Evolutionary conservation across 2,329 filamentous ascomycete species (phyloP).

Genomic region (Fusarium nurragi): DNA sequence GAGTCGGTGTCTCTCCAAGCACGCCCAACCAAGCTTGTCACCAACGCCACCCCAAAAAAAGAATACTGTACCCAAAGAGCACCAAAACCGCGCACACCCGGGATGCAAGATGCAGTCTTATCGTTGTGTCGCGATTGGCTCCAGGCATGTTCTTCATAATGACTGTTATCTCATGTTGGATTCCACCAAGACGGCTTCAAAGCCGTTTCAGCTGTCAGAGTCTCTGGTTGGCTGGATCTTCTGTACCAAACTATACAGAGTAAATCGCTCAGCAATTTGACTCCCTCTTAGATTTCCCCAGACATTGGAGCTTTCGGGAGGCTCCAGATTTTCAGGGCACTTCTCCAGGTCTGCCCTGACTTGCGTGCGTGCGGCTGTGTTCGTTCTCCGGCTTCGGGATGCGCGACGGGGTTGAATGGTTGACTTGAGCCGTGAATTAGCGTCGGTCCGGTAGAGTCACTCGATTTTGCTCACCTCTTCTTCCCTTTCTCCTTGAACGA

Average conservation of each 20-base stretch:
- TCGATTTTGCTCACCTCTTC: constrained; percentile 5
- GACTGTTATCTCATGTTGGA: constrained; percentile 45
- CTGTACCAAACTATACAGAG: constrained; percentile 11
- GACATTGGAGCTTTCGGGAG: constrained; percentile 32
- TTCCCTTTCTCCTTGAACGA: constrained; percentile 21
- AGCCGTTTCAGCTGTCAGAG: constrained; percentile 33
- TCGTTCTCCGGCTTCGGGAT: constrained; percentile 31
- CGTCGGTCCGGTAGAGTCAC: constrained; percentile 15
- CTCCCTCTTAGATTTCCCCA: constrained; percentile 41
- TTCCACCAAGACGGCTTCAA: constrained; percentile 22
- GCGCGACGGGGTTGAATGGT: constrained; percentile 1
- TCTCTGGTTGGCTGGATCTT: constrained; percentile 18
- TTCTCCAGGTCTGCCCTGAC: constrained; percentile 19
- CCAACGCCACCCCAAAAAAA: constrained; percentile 36
- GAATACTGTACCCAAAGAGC: constrained; percentile 23
- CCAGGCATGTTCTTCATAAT: constrained; percentile 47
- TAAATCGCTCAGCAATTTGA: constrained; percentile 43
- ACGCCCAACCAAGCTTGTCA: constrained; percentile 16
- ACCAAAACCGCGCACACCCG: constrained; percentile 15
- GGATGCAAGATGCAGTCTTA: constrained; percentile 40
- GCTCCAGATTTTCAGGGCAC: constrained; percentile 27
- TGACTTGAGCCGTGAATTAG: constrained; percentile 10
- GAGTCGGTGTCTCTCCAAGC: constrained; percentile 26
- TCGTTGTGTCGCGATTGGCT: constrained; percentile 46
- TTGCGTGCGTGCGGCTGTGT: neutral